Evolutionary conservation across 371 early-diverging fungal genomes (phyloP).

Genomic region (Rhizomucor pusillus): DNA sequence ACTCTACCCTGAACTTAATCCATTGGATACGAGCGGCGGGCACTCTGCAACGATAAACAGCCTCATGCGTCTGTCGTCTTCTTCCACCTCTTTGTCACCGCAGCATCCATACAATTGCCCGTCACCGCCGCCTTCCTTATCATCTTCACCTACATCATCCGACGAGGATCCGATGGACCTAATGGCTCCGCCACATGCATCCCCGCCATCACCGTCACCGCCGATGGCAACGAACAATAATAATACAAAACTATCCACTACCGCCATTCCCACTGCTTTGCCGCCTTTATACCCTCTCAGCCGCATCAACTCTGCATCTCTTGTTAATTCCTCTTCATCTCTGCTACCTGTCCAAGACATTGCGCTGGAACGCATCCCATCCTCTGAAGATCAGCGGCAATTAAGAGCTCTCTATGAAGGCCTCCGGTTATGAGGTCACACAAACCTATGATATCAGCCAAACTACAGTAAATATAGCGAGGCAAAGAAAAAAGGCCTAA

Average conservation of each 20-base stretch:
- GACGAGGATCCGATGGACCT: conserved; percentile 22
- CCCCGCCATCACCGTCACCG: conserved; percentile 8
- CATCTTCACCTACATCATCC: conserved; percentile 30
- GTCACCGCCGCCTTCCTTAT: conserved; percentile 30
- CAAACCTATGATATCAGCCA: too few relatives aligned
- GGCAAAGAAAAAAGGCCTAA: too few relatives aligned
- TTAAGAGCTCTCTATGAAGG: conserved; percentile 28
- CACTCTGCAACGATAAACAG: conserved; percentile 45
- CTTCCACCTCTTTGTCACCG: neutral
- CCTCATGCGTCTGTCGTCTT: conserved; percentile 17
- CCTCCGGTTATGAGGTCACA: neutral
- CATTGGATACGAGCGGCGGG: conserved; percentile 46
- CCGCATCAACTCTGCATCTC: neutral
- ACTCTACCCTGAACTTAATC: conserved; percentile 60
- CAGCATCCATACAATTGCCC: conserved; percentile 8
- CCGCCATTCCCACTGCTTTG: conserved; percentile 9
- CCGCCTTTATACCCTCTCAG: conserved; percentile 6
- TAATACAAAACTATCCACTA: neutral
- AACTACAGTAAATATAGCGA: too few relatives aligned
- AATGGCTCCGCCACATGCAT: too few relatives aligned
- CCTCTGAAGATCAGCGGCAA: conserved; percentile 49
- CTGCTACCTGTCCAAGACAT: conserved; percentile 42
- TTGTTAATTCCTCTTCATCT: conserved; percentile 4
- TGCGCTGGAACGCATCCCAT: conserved; percentile 41
- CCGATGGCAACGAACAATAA: neutral